Percentiles rank a stretch among this genome's conserved stretches.
These are phyloP conservation scores for Leishmania martiniquensis DNA, from an alignment of 208 protist species.

Conservation along the genomic window DNA sequence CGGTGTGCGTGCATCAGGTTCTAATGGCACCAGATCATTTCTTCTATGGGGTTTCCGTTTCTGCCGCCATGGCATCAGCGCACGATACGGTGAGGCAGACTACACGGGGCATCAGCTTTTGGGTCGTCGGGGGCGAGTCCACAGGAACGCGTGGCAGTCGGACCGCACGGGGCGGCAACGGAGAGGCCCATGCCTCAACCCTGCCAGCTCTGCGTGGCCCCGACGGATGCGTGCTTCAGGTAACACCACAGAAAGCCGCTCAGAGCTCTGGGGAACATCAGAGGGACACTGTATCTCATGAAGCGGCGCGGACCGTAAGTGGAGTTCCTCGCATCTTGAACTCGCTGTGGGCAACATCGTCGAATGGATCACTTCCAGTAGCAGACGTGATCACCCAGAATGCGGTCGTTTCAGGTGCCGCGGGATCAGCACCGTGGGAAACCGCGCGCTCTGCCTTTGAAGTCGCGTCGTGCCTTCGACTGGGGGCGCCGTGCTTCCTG, in stretches of 20 bases:
- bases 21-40: constrained; percentile 13
- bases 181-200: background rate
- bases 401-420: background rate
- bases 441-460: background rate
- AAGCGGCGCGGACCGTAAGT: background rate
- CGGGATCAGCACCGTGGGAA: background rate
- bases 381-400: background rate
- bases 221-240: constrained; percentile 21
- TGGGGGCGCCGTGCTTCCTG: constrained; percentile 16
- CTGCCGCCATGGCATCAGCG: background rate
- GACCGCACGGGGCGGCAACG: background rate
- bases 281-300: background rate
- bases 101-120: constrained; percentile 14
- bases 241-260: background rate
- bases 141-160: background rate
- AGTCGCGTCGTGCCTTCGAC: constrained; percentile 9
- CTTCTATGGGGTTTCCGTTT: constrained; percentile 17
- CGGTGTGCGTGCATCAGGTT: constrained; percentile 32
- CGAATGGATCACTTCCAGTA: background rate
- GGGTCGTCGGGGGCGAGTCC: constrained; percentile 15
- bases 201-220: constrained; percentile 13
- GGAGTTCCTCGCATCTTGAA: constrained; percentile 15
- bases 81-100: background rate
- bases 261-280: background rate
- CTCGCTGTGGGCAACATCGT: constrained; percentile 5